Conservation (phyloP, 2,329 filamentous ascomycete species). For the Colletotrichum shisoi region DNA sequence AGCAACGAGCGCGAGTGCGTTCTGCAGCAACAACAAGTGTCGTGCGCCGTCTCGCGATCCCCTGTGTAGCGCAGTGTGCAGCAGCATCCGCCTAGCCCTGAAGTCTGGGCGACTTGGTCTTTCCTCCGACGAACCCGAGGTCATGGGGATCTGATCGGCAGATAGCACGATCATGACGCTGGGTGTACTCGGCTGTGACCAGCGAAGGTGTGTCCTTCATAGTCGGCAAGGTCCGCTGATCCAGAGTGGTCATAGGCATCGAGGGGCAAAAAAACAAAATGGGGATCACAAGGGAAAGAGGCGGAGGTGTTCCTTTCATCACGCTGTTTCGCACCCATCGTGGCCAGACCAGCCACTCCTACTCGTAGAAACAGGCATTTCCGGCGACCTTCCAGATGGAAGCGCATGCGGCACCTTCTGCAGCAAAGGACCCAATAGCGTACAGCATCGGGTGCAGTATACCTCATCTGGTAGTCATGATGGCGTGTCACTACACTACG, state of each 20-base stretch:
- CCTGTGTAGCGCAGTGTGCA: background rate
- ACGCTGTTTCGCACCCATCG: background rate
- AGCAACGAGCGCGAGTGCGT: too few species aligned
- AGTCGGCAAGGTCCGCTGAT: background rate
- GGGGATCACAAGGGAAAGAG: too few species aligned
- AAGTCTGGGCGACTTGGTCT: background rate
- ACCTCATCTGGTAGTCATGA: conserved; percentile 17
- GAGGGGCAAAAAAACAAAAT: background rate
- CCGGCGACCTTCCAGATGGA: conserved; percentile 20
- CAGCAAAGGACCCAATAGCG: conserved; percentile 20
- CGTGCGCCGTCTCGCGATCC: background rate
- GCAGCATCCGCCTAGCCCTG: background rate
- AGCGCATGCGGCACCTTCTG: background rate
- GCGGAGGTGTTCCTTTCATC: background rate
- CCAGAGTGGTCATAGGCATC: background rate
- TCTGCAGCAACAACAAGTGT: background rate
- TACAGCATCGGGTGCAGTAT: background rate
- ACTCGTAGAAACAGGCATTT: background rate
- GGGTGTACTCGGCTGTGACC: background rate
- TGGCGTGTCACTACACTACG: conserved; percentile 6
- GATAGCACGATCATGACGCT: background rate
- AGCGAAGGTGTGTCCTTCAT: background rate
- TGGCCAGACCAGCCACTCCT: conserved; percentile 13
- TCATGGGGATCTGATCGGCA: too few species aligned
- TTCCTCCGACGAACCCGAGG: background rate